phyloP scores from a whole-genome alignment of 192 early-diverging fungal species.

The Mycoemilia scoparia region DNA sequence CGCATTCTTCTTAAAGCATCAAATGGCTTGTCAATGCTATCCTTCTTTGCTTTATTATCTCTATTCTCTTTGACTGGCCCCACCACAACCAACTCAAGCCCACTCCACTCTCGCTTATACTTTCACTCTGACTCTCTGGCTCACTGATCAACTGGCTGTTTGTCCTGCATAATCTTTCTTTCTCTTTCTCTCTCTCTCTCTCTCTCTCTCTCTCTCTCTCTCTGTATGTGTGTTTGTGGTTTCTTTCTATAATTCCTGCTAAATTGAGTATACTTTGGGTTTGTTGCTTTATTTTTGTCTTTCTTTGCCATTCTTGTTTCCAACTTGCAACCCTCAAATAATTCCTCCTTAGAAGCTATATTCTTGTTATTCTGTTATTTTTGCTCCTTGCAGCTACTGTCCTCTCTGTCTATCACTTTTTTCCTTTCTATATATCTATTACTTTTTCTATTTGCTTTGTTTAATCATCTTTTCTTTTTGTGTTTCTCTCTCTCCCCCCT shows the following conservation, averaged over 20 bases:
- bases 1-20: too few relatives aligned
- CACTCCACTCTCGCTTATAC: too few relatives aligned
- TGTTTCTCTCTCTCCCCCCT: not conserved
- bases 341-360: not conserved
- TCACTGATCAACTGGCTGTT: too few relatives aligned
- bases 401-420: slow-evolving; percentile 2
- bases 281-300: slow-evolving; percentile 3
- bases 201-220: not conserved
- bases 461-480: slow-evolving; percentile 4
- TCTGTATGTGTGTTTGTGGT: too few relatives aligned
- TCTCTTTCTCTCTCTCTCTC: not conserved
- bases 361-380: not conserved
- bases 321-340: not conserved
- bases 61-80: too few relatives aligned
- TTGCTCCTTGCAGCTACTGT: not conserved
- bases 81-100: too few relatives aligned
- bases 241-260: not conserved
- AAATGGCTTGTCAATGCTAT: too few relatives aligned
- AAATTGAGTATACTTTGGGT: slow-evolving; percentile 4
- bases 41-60: too few relatives aligned
- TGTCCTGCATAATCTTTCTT: not conserved
- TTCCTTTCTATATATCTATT: slow-evolving; percentile 2
- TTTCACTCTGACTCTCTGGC: too few relatives aligned
- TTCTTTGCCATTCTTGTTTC: not conserved
- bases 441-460: slow-evolving; percentile 1